Conservation (phyloP, 352 stramenopile species). For the Plasmopara viticola region DNA sequence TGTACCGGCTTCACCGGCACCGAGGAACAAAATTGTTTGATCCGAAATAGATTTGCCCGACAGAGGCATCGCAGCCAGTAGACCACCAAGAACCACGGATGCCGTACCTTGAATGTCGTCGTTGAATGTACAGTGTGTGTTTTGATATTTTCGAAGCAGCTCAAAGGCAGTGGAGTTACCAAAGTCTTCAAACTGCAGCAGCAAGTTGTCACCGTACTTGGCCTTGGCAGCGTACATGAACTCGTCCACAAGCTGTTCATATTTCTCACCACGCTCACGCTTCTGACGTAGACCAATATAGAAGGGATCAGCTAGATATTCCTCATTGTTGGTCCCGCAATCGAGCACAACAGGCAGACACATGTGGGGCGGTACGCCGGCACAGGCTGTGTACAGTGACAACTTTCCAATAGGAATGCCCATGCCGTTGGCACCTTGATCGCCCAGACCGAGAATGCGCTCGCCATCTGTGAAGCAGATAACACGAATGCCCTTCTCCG, state of each 20-base stretch:
- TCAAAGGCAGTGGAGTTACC: constrained; percentile 84
- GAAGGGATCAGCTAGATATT: constrained; percentile 88
- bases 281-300: constrained; percentile 93
- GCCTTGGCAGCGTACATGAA: constrained; percentile 93
- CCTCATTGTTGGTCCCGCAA: constrained; percentile 94
- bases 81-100: constrained; percentile 73
- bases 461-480: constrained; percentile 97
- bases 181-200: constrained; percentile 88
- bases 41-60: constrained; percentile 81
- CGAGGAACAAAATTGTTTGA: constrained; percentile 94
- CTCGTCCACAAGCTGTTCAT: constrained; percentile 94
- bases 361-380: constrained; percentile 89
- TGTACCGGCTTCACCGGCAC: constrained; percentile 91
- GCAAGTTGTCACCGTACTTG: constrained; percentile 77
- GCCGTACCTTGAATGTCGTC: constrained; percentile 95
- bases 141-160: constrained; percentile 77
- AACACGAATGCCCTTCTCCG: constrained; percentile 91
- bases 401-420: constrained; percentile 95
- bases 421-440: constrained; percentile 88
- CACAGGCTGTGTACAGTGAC: constrained; percentile 91
- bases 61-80: constrained; percentile 63
- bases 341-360: constrained; percentile 94
- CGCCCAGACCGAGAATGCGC: constrained; percentile 93
- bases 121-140: constrained; percentile 90
- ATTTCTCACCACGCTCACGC: constrained; percentile 83